phyloP scores from a whole-genome alignment of 2,329 filamentous ascomycete genomes.

The Allantophomopsis lycopodina region DNA sequence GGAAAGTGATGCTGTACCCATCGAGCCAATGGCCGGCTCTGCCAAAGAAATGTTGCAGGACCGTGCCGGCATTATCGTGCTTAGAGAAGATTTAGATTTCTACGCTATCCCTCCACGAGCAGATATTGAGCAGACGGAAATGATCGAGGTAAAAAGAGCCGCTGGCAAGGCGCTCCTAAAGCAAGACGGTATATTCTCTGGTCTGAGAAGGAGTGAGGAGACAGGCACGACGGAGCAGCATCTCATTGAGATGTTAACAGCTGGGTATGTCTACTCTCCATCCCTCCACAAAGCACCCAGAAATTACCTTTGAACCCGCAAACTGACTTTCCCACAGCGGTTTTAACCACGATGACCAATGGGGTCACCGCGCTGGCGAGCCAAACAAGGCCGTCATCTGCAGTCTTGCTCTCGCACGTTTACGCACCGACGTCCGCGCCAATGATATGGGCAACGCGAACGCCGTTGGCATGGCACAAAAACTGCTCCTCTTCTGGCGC shows the following conservation, averaged over 20 bases:
- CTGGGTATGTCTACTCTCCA: conserved; percentile 48
- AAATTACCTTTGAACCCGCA: neutral
- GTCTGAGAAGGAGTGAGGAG: conserved; percentile 88
- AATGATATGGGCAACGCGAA: conserved; percentile 62
- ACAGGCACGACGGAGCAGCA: conserved; percentile 94
- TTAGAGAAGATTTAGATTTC: conserved; percentile 93
- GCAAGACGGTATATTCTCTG: conserved; percentile 93
- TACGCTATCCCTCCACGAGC: conserved; percentile 83
- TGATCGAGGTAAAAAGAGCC: conserved; percentile 92
- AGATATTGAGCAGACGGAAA: conserved; percentile 75
- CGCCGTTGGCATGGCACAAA: conserved; percentile 95
- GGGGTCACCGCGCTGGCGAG: conserved; percentile 95
- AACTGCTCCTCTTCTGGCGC: conserved; percentile 92
- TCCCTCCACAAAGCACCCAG: neutral
- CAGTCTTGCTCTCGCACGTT: conserved; percentile 81
- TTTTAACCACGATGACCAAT: conserved; percentile 88
- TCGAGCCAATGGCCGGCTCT: conserved; percentile 59
- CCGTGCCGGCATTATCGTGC: conserved; percentile 88
- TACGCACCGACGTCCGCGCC: conserved; percentile 84
- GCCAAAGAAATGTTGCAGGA: conserved; percentile 70
- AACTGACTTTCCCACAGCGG: conserved; percentile 41
- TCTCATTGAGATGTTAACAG: conserved; percentile 97
- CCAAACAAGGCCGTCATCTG: conserved; percentile 98
- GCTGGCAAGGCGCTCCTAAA: conserved; percentile 74
- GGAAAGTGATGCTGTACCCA: conserved; percentile 49